Percentiles rank a stretch among this genome's conserved stretches.
phyloP scores from a whole-genome alignment of 371 early-diverging fungal species.

The Chytridium lagenaria region DNA sequence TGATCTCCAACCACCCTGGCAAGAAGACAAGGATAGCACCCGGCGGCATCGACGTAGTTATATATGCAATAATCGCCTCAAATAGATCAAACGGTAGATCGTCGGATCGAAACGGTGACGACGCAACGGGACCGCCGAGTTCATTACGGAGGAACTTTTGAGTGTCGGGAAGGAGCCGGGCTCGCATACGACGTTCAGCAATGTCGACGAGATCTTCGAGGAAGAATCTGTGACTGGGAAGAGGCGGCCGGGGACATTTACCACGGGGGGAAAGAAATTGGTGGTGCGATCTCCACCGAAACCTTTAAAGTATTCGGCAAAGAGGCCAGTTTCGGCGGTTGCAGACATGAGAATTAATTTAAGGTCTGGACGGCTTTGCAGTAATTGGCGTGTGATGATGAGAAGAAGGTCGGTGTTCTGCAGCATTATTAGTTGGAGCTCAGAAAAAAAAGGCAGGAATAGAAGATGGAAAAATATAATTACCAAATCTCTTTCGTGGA shows the following conservation, averaged over 20 bases:
- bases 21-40: constrained; percentile 88
- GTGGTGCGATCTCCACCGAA: constrained; percentile 39
- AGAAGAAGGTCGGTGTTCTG: constrained; percentile 66
- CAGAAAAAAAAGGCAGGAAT: too few species aligned
- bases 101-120: constrained; percentile 35
- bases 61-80: constrained; percentile 66
- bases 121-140: constrained; percentile 39
- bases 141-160: constrained; percentile 32
- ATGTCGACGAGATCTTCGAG: constrained; percentile 72
- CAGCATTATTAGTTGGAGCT: not conserved
- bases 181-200: not conserved
- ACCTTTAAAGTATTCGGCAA: constrained; percentile 53
- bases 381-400: constrained; percentile 47
- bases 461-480: constrained; percentile 11
- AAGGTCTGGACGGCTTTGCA: constrained; percentile 32
- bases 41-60: constrained; percentile 50
- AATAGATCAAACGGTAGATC: constrained; percentile 77
- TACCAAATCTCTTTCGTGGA: constrained; percentile 67
- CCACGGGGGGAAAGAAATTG: constrained; percentile 68
- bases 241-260: constrained; percentile 80
- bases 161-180: constrained; percentile 15
- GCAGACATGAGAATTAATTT: constrained; percentile 69
- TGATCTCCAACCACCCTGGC: constrained; percentile 84
- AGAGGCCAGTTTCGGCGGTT: constrained; percentile 52
- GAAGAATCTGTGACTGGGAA: constrained; percentile 77